phyloP scores from a whole-genome alignment of 176 grass and related monocot species.

The Oropetium thomaeum region DNA sequence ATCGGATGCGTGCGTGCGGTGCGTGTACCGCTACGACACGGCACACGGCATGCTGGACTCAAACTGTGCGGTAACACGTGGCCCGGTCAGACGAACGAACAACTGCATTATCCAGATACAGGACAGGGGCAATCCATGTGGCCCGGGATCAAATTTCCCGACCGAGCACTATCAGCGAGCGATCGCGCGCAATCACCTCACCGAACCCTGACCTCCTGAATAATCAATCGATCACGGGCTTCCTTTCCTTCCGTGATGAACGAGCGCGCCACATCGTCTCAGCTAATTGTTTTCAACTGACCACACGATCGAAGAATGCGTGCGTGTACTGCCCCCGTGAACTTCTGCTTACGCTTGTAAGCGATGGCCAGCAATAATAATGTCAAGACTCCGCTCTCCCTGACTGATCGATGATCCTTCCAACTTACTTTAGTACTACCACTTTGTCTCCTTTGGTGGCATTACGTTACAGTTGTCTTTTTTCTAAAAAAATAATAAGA shows the following conservation, averaged over 20 bases:
- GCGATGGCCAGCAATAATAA: neutral
- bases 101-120: neutral
- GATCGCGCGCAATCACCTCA: neutral
- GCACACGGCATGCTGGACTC: too few species aligned
- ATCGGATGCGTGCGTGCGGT: too few species aligned
- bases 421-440: neutral
- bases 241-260: slow-evolving; percentile 13
- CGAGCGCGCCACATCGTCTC: slow-evolving; percentile 1
- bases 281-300: neutral
- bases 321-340: neutral
- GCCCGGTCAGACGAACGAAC: neutral
- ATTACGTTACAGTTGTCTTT: neutral
- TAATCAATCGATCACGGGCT: too few species aligned
- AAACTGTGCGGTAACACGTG: neutral
- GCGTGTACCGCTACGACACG: too few species aligned
- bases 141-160: neutral
- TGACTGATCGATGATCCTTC: neutral
- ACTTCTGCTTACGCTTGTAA: slow-evolving; percentile 24
- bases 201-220: neutral
- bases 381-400: neutral
- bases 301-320: neutral
- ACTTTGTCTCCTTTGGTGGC: neutral
- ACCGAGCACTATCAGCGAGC: neutral
- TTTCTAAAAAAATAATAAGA: too few species aligned
- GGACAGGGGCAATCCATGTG: too few species aligned